Percentiles rank a stretch among this genome's conserved stretches.
Conservation (phyloP, 805 yeast genomes). For the Kazachstania martiniae region DNA sequence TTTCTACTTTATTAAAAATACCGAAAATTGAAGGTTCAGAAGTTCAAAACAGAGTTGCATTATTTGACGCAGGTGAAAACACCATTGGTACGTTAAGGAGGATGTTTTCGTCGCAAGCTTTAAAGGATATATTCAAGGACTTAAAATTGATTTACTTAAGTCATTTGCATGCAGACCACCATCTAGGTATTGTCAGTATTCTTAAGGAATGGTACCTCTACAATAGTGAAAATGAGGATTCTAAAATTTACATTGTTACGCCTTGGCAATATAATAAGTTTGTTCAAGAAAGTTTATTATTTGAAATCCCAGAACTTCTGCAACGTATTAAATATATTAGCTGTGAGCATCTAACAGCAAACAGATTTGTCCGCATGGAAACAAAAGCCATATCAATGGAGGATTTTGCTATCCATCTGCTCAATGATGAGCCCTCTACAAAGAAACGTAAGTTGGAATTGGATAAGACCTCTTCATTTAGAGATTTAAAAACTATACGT, state of each 20-base stretch:
- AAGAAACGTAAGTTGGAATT: slow-evolving; percentile 17
- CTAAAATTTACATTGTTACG: slow-evolving; percentile 45
- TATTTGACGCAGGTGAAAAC: slow-evolving; percentile 94
- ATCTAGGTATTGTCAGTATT: slow-evolving; percentile 68
- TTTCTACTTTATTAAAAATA: slow-evolving; percentile 64
- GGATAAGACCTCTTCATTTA: slow-evolving; percentile 14
- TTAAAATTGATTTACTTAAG: slow-evolving; percentile 59
- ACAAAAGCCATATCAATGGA: slow-evolving; percentile 22
- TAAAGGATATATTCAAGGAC: slow-evolving; percentile 42
- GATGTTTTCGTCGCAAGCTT: slow-evolving; percentile 40
- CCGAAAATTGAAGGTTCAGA: slow-evolving; percentile 36
- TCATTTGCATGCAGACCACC: slow-evolving; percentile 97
- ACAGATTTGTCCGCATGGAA: slow-evolving; percentile 26
- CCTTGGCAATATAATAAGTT: slow-evolving; percentile 71
- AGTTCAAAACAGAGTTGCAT: slow-evolving; percentile 33
- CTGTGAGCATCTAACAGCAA: slow-evolving; percentile 46
- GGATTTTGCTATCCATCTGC: slow-evolving; percentile 8
- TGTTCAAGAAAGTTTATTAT: slow-evolving; percentile 52
- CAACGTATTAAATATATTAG: slow-evolving; percentile 41
- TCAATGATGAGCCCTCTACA: background rate
- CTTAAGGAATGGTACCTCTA: slow-evolving; percentile 53
- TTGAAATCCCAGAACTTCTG: slow-evolving; percentile 36
- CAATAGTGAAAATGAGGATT: slow-evolving; percentile 29
- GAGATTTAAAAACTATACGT: slow-evolving; percentile 23
- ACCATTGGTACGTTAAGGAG: slow-evolving; percentile 66